Evolutionary conservation across 2,329 filamentous ascomycete species (phyloP).

Genomic region (Hypoxylon sp.): DNA sequence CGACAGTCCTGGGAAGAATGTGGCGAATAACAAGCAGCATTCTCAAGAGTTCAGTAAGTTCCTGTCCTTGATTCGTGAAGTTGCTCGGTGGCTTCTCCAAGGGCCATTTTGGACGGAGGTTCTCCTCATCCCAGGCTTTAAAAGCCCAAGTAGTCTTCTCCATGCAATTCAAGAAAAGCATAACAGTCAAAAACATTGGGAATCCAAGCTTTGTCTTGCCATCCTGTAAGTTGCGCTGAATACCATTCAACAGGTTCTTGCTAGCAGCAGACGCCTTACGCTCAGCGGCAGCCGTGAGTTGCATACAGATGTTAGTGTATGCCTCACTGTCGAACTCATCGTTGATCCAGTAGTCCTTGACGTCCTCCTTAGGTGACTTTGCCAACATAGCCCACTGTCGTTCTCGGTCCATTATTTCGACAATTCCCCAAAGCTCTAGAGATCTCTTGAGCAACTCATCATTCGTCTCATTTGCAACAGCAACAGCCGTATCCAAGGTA

Average conservation of each 20-base stretch:
- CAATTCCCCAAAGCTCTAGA: conserved; percentile 75
- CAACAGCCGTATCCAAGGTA: conserved; percentile 67
- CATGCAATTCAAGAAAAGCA: conserved; percentile 75
- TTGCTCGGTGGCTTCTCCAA: conserved; percentile 70
- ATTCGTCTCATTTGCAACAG: conserved; percentile 63
- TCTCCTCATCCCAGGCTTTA: conserved; percentile 76
- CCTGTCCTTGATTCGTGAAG: conserved; percentile 72
- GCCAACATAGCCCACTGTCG: conserved; percentile 72
- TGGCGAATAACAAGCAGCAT: conserved; percentile 75
- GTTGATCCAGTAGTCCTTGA: conserved; percentile 64
- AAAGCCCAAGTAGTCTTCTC: conserved; percentile 79
- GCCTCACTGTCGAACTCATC: conserved; percentile 69
- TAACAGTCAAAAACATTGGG: conserved; percentile 72
- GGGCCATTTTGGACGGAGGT: conserved; percentile 73
- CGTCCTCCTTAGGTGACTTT: conserved; percentile 60
- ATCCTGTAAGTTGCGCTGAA: conserved; percentile 74
- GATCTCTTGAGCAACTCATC: conserved; percentile 71
- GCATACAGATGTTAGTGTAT: conserved; percentile 74
- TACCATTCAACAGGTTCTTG: conserved; percentile 70
- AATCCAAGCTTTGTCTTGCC: conserved; percentile 73
- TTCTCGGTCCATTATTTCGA: conserved; percentile 76
- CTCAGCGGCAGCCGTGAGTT: conserved; percentile 75
- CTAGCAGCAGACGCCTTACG: conserved; percentile 74
- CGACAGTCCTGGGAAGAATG: conserved; percentile 68
- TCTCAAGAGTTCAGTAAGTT: conserved; percentile 70